Percentiles rank a stretch among this genome's conserved stretches.
Conservation (phyloP, 305 asterid genomes). For the Caryopteris hybrid region DNA sequence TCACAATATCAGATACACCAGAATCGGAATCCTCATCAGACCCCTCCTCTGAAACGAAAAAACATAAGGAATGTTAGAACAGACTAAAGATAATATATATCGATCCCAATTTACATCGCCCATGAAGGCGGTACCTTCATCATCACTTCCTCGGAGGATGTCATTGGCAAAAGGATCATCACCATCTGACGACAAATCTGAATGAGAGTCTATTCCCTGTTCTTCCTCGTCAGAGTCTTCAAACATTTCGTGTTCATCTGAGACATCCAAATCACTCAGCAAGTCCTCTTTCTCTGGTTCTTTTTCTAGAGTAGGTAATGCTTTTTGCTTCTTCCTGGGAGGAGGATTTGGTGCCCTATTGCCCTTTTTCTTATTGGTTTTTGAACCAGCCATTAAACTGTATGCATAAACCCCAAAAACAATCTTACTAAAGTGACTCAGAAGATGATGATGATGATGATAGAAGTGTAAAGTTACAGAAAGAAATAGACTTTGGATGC, state of each 20-base stretch:
- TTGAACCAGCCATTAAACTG: constrained; percentile 64
- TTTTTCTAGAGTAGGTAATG: constrained; percentile 22
- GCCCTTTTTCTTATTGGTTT: constrained; percentile 35
- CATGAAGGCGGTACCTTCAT: constrained; percentile 45
- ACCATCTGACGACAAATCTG: constrained; percentile 65
- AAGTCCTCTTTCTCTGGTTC: constrained; percentile 44
- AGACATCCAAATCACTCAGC: constrained; percentile 43
- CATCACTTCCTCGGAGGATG: constrained; percentile 56
- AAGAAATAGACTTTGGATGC: not conserved
- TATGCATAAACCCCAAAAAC: constrained; percentile 1
- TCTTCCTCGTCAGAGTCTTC: constrained; percentile 43
- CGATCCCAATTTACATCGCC: not conserved
- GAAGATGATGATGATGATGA: not conserved
- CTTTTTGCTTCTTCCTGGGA: constrained; percentile 65
- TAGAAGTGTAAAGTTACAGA: not conserved
- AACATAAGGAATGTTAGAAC: not conserved
- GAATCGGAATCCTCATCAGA: constrained; percentile 36
- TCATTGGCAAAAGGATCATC: constrained; percentile 71
- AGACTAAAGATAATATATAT: not conserved
- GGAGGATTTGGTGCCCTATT: constrained; percentile 28
- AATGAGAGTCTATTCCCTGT: constrained; percentile 40
- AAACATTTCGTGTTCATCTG: constrained; percentile 31
- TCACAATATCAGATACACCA: constrained; percentile 59
- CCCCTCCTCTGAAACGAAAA: constrained; percentile 24
- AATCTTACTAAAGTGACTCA: not conserved